Conservation (phyloP, 2,329 filamentous ascomycete genomes). For the Aureobasidium sp. region DNA sequence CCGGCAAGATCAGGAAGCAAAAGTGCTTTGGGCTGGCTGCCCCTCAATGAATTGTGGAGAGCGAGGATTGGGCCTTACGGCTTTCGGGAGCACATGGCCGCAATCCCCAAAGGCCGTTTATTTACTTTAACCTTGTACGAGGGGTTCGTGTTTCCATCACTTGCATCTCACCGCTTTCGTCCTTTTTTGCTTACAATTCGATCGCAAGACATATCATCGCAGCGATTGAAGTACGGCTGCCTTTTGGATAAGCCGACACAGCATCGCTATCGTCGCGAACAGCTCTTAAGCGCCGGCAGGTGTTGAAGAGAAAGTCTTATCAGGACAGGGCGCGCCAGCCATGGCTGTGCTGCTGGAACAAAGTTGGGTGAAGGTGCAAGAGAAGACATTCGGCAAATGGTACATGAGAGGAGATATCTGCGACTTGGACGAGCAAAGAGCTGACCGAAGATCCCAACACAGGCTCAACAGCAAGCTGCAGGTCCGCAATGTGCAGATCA, state of each 20-base stretch:
- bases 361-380: constrained; percentile 71
- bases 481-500: constrained; percentile 68
- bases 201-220: not conserved
- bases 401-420: constrained; percentile 34
- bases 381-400: constrained; percentile 99
- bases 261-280: not conserved
- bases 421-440: not conserved
- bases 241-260: not conserved
- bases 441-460: constrained; percentile 14
- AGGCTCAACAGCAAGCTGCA: constrained; percentile 96
- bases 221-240: not conserved
- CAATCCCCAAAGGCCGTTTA: not conserved
- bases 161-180: constrained; percentile 4
- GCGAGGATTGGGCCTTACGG: not conserved
- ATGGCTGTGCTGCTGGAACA: constrained; percentile 43
- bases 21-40: not conserved
- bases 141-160: not conserved
- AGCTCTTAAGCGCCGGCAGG: constrained; percentile 3
- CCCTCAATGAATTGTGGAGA: not conserved
- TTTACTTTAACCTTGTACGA: constrained; percentile 1
- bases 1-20: not conserved
- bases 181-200: not conserved
- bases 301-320: not conserved
- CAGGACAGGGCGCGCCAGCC: constrained; percentile 15
- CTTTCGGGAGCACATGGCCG: not conserved